A percentile compares a stretch with the other conserved stretches of the same genome.
Evolutionary conservation across 208 protist genomes (phyloP).

Genomic region (Trichomonas tenax): DNA sequence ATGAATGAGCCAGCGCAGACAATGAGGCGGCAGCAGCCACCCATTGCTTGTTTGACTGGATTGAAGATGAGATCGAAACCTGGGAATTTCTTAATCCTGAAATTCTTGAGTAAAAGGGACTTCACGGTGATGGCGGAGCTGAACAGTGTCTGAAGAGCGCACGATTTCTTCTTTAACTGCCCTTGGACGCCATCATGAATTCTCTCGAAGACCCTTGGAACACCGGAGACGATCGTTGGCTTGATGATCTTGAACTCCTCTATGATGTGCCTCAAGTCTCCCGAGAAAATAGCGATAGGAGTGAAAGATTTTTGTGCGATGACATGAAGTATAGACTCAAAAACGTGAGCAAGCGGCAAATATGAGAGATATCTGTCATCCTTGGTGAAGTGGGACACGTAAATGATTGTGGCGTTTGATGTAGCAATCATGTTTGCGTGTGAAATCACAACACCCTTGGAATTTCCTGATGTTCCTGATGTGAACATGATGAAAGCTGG

Average conservation of each 20-base stretch:
- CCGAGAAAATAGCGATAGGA: not conserved
- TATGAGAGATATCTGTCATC: conserved; percentile 19
- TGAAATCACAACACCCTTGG: conserved; percentile 20
- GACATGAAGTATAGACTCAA: not conserved
- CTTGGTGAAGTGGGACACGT: not conserved
- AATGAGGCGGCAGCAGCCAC: not conserved
- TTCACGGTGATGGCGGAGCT: not conserved
- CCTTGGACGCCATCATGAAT: not conserved
- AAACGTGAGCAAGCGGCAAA: conserved; percentile 28
- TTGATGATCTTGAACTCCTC: conserved; percentile 25
- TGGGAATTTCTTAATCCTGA: not conserved
- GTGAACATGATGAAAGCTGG: not conserved
- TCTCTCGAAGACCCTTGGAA: not conserved
- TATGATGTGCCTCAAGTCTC: not conserved
- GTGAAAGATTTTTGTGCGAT: not conserved
- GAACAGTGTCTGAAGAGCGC: not conserved
- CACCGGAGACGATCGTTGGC: not conserved
- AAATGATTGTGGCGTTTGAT: not conserved
- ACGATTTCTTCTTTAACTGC: not conserved
- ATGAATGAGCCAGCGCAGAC: conserved; percentile 9
- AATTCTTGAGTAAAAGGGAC: not conserved
- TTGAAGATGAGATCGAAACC: not conserved
- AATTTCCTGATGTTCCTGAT: not conserved
- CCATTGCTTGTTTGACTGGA: not conserved
- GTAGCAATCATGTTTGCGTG: conserved; percentile 20